Percentiles rank a stretch among this genome's conserved stretches.
phyloP scores from a whole-genome alignment of 108 stramenopile species.

The Skeletonema costatum region DNA sequence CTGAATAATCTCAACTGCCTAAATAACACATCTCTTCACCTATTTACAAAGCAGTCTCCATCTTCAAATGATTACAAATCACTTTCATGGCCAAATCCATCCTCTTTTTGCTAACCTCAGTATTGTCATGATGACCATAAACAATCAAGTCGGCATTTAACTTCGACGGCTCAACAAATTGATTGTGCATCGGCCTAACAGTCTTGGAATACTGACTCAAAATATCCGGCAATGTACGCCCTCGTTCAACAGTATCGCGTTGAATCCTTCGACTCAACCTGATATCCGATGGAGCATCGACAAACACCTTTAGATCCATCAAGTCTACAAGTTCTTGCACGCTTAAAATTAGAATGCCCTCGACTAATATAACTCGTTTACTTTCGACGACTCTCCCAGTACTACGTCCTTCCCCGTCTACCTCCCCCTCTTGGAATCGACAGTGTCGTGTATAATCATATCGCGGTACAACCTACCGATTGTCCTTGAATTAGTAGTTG shows the following conservation, averaged over 20 bases:
- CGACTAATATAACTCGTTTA: constrained; percentile 80
- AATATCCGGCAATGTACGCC: constrained; percentile 78
- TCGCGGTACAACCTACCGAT: constrained; percentile 74
- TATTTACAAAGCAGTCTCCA: constrained; percentile 24
- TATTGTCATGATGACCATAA: constrained; percentile 48
- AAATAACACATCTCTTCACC: not conserved
- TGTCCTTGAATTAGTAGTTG: constrained; percentile 74
- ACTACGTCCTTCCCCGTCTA: constrained; percentile 33
- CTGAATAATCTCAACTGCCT: not conserved
- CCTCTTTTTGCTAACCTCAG: constrained; percentile 27
- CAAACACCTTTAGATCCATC: constrained; percentile 94
- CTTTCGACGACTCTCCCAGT: constrained; percentile 52
- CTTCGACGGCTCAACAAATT: constrained; percentile 93
- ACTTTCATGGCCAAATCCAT: constrained; percentile 74
- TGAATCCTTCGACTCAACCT: constrained; percentile 84
- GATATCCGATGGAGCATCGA: constrained; percentile 88
- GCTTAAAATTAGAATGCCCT: constrained; percentile 93
- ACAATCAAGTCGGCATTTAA: constrained; percentile 91
- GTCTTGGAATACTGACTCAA: constrained; percentile 82
- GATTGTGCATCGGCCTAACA: constrained; percentile 94
- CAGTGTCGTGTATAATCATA: constrained; percentile 92
- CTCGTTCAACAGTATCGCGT: constrained; percentile 87
- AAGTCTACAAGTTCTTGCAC: constrained; percentile 68
- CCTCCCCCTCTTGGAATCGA: constrained; percentile 61
- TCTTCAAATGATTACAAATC: constrained; percentile 71